Conservation (phyloP, 2,329 filamentous ascomycete species). For the Malbranchea cinnamomea region DNA sequence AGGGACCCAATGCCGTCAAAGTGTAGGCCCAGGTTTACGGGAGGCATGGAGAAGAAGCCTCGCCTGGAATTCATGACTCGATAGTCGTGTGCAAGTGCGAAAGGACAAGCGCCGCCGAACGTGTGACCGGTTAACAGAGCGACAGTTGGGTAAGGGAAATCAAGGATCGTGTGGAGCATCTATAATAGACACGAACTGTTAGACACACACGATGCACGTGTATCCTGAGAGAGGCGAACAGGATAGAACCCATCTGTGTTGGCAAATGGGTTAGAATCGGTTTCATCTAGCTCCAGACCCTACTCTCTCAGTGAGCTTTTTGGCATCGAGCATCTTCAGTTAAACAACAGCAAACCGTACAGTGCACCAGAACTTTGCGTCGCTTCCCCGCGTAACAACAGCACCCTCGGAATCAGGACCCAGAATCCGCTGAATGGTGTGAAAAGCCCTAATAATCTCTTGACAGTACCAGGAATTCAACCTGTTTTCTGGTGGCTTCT, state of each 20-base stretch:
- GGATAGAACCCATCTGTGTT: slow-evolving; percentile 45
- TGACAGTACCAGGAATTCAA: slow-evolving; percentile 31
- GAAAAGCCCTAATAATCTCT: slow-evolving; percentile 37
- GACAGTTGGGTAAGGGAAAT: slow-evolving; percentile 35
- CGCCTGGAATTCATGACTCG: slow-evolving; percentile 33
- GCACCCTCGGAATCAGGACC: slow-evolving; percentile 35
- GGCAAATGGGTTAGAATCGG: slow-evolving; percentile 36
- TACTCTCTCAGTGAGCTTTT: slow-evolving; percentile 3
- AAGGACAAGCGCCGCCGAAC: slow-evolving; percentile 35
- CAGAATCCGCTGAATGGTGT: slow-evolving; percentile 31
- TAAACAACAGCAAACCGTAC: slow-evolving; percentile 9
- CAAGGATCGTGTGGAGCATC: slow-evolving; percentile 34
- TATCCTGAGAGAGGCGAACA: slow-evolving; percentile 31
- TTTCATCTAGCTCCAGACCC: slow-evolving; percentile 34
- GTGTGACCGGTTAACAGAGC: slow-evolving; percentile 35
- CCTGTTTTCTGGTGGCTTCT: slow-evolving; percentile 40
- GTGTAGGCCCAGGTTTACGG: slow-evolving; percentile 40
- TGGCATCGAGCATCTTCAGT: background rate
- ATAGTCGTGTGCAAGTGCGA: slow-evolving; percentile 34
- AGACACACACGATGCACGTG: background rate
- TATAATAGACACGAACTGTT: slow-evolving; percentile 8
- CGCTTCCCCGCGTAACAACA: slow-evolving; percentile 38
- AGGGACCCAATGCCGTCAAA: slow-evolving; percentile 41
- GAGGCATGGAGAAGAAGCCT: slow-evolving; percentile 37
- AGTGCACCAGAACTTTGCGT: slow-evolving; percentile 36